phyloP scores from a whole-genome alignment of 2,329 filamentous ascomycete genomes.

The Huntiella abstrusa region DNA sequence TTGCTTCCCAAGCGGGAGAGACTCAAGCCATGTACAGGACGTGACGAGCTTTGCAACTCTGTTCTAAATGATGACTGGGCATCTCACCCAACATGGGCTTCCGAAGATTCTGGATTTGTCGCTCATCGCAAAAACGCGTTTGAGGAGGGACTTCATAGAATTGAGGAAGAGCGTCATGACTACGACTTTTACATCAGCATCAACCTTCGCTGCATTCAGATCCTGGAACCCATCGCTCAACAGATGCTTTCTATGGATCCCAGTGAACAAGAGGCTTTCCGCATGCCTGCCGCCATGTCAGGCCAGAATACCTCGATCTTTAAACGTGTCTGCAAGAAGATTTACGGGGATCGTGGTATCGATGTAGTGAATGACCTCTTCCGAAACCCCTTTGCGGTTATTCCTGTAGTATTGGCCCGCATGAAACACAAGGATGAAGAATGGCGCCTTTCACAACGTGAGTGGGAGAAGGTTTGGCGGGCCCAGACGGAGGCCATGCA shows the following conservation, averaged over 20 bases:
- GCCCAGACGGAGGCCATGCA: constrained; percentile 89
- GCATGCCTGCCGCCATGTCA: constrained; percentile 65
- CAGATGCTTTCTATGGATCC: constrained; percentile 67
- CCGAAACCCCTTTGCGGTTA: constrained; percentile 61
- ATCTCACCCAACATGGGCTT: constrained; percentile 96
- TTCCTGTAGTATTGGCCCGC: constrained; percentile 72
- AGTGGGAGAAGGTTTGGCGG: constrained; percentile 99
- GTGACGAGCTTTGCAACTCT: constrained; percentile 81
- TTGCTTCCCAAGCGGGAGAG: constrained; percentile 79
- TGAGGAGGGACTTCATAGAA: constrained; percentile 84
- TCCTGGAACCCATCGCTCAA: constrained; percentile 84
- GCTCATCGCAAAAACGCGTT: constrained; percentile 92
- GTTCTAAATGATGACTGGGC: constrained; percentile 98
- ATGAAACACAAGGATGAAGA: constrained; percentile 95
- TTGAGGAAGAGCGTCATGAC: constrained; percentile 95
- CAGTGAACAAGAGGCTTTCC: constrained; percentile 53
- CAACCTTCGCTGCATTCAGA: constrained; percentile 83
- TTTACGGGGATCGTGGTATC: constrained; percentile 76
- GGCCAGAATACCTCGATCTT: constrained; percentile 94
- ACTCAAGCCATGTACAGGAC: constrained; percentile 77
- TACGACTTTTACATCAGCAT: constrained; percentile 98
- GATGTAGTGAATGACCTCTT: constrained; percentile 81
- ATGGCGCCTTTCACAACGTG: constrained; percentile 89
- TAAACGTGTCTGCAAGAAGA: constrained; percentile 91
- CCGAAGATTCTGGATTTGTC: constrained; percentile 92